phyloP scores from a whole-genome alignment of 2,329 filamentous ascomycete species.

The Acrocalymma vagum region DNA sequence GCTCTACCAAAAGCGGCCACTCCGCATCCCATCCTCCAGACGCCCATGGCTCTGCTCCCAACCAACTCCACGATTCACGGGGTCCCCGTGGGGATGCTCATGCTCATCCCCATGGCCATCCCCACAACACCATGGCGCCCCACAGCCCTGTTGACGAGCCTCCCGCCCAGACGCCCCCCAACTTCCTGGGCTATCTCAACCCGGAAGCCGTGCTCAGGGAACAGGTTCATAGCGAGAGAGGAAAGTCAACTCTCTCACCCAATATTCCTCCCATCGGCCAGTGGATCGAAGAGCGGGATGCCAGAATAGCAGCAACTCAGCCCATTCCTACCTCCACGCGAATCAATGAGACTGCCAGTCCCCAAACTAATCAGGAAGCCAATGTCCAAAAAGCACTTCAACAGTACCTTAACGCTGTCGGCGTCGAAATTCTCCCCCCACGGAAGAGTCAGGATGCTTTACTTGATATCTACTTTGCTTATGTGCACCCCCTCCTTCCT shows the following conservation, averaged over 20 bases:
- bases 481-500: constrained; percentile 57
- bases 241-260: constrained; percentile 38
- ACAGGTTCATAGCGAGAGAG: constrained; percentile 46
- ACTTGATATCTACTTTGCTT: constrained; percentile 55
- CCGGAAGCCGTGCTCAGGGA: constrained; percentile 57
- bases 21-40: constrained; percentile 39
- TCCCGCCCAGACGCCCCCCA: constrained; percentile 44
- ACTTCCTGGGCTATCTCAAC: constrained; percentile 57
- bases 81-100: constrained; percentile 30
- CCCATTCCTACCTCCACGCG: constrained; percentile 31
- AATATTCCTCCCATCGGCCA: constrained; percentile 41
- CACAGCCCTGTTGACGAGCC: constrained; percentile 41
- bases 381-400: constrained; percentile 44
- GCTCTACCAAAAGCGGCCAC: constrained; percentile 48
- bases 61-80: constrained; percentile 35
- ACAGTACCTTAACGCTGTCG: constrained; percentile 48
- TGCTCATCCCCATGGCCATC: constrained; percentile 27
- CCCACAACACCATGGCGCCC: constrained; percentile 39
- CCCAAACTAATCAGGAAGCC: constrained; percentile 38
- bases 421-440: constrained; percentile 44
- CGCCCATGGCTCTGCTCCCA: constrained; percentile 27
- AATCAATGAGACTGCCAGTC: constrained; percentile 40
- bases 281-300: constrained; percentile 44
- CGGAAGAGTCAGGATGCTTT: constrained; percentile 47
- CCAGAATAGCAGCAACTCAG: constrained; percentile 27